Base-by-base conservation (phyloP, 1,284 basidiomycete genomes). In the Meripilus lineatus region DNA sequence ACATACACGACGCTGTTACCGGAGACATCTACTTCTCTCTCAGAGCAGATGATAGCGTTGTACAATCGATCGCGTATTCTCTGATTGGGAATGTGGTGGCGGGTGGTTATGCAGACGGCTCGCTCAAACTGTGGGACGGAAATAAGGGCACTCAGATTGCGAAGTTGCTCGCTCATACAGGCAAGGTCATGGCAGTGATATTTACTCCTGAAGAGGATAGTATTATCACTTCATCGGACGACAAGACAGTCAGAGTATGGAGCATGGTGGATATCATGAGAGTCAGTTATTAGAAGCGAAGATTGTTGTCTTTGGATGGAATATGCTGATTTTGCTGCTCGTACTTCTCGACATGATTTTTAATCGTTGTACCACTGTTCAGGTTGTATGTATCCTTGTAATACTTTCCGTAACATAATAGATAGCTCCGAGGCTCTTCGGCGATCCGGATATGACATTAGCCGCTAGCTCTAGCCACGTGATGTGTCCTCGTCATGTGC, bases 211-310 rank as follows among this genome's bases (percentile, higher is more conserved):
- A 55, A 42, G 48, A 46, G 14, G 42, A 33, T 14, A 24, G 39
- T 21, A 22, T 57, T 17, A 45, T 49, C 3, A 51, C 55, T 4
- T 38, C 42, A 17, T 53, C 53, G 13, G 42, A 50, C 21, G 54
- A 55, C 34, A 42, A 48, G 1, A 52, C 49, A 3, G 33, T 53
- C 3, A 30, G 53, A 25, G 34, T 53, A 6, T 56, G 56, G 55
- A 49, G 42, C 20, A 24, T 40, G 33, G 15, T 24, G 15, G 41
- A 43, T 36, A 43, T 43, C 23, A 21, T 43, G 11, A 35, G 33
- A 20, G n/a, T n/a, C n/a, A n/a, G n/a, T n/a, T n/a, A n/a, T n/a
- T n/a, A n/a, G n/a, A n/a, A n/a, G n/a, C n/a, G n/a, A n/a, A n/a
- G n/a, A n/a, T n/a, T n/a, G n/a, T n/a, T n/a, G n/a, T n/a, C n/a